These are phyloP conservation scores for Aleurites moluccanus DNA, from an alignment of 441 rosid genomes.

Conservation along the genomic window DNA sequence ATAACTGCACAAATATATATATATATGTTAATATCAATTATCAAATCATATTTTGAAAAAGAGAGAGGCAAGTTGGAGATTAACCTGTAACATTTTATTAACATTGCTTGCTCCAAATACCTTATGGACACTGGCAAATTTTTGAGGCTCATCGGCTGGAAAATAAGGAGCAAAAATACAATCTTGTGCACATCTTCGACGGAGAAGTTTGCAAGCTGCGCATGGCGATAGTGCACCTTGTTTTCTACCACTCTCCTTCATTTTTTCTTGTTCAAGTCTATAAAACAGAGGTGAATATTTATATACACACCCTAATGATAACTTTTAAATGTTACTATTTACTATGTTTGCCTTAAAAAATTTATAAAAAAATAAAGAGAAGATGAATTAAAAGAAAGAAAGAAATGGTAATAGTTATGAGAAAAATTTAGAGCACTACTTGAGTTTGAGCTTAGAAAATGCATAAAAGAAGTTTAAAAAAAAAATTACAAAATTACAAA, in stretches of 20 bases:
- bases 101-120: slow-evolving; percentile 95
- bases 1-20: slow-evolving; percentile 6
- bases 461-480: background rate
- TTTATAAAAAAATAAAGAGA: background rate
- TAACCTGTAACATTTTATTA: slow-evolving; percentile 88
- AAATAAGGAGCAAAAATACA: slow-evolving; percentile 89
- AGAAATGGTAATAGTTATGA: background rate
- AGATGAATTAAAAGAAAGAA: too few species aligned
- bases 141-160: slow-evolving; percentile 83
- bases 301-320: background rate
- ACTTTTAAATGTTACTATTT: background rate
- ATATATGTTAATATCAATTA: too few species aligned
- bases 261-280: slow-evolving; percentile 7
- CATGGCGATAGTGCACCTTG: slow-evolving; percentile 66
- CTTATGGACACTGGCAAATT: slow-evolving; percentile 85
- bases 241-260: slow-evolving; percentile 52
- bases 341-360: background rate
- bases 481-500: background rate
- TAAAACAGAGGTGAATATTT: background rate
- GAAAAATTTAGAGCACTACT: too few species aligned
- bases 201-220: slow-evolving; percentile 89
- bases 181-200: slow-evolving; percentile 74
- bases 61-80: background rate
- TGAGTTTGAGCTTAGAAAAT: background rate
- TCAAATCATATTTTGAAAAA: slow-evolving; percentile 4